A percentile compares a stretch with the other conserved stretches of the same genome.
Evolutionary conservation across 2,329 filamentous ascomycete species (phyloP).

Genomic region (Fusarium sororula): DNA sequence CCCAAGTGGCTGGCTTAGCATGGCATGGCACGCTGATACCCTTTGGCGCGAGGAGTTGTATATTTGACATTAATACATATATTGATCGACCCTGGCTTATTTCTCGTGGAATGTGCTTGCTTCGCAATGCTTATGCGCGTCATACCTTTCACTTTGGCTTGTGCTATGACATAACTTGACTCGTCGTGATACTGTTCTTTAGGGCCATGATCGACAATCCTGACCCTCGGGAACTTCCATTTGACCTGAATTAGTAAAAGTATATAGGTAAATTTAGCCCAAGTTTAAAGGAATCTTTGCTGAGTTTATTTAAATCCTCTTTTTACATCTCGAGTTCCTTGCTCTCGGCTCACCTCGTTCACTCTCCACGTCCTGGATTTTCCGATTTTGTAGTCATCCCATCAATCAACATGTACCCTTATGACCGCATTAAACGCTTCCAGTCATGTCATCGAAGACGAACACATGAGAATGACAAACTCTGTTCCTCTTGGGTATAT

Average conservation of each 20-base stretch:
- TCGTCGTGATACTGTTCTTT: neutral
- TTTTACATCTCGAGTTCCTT: neutral
- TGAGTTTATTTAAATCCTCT: too few relatives aligned
- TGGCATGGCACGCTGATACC: conserved; percentile 26
- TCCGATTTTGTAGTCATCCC: neutral
- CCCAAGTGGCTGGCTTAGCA: neutral
- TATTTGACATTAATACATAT: neutral
- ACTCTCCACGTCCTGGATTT: accelerated
- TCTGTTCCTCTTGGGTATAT: accelerated
- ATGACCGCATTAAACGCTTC: too few relatives aligned
- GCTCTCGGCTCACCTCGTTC: neutral
- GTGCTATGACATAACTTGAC: neutral
- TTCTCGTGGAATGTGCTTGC: neutral
- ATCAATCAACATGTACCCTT: neutral
- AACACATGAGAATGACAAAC: accelerated
- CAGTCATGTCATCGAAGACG: neutral
- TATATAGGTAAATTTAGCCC: too few relatives aligned
- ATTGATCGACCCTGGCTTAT: neutral
- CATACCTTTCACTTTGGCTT: neutral
- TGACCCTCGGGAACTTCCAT: too few relatives aligned
- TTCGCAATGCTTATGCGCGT: neutral
- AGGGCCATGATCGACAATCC: neutral
- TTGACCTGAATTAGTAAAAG: too few relatives aligned
- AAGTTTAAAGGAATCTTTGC: too few relatives aligned
- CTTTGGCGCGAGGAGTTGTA: conserved; percentile 28